Evolutionary conservation across 2,329 filamentous ascomycete genomes (phyloP), one percentile per base, ranked within the genome.

Genomic region (Clarireedia monteithiana): DNA sequence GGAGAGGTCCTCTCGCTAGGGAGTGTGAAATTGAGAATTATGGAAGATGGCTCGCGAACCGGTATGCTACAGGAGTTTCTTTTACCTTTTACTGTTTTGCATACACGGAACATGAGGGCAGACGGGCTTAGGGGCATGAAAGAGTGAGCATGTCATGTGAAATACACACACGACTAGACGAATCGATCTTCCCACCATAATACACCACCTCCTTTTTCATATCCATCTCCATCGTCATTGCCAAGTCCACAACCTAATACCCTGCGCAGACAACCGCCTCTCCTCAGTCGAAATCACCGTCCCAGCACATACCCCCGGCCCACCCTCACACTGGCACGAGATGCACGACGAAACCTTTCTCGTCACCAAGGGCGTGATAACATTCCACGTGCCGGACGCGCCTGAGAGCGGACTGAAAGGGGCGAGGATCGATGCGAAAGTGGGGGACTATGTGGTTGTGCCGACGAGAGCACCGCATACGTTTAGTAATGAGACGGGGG

Each of bases 381-480:
- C 36, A 17, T 48, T 53, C 15, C 3, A 20, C 1, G 44, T 53
- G 7, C 55, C 49, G n/a, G 36, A 27, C 47, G 1, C 44, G 26
- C 20, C 42, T 24, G 15, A 7, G 39, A 3, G 55, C 36, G 49
- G 36, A 24, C 24, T 48, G 10, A 5, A 47, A 2, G 55, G 24
- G 2, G 26, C 26, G 5, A 36, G 6, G 6, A 26, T 57, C 4
- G 49, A 57, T 27, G 44, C 55, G 4, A 38, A 26, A 2, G 55
- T 17, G 12, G 55, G 55, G 9, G 49, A 57, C 15, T 57, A 57
- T 26, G 50, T 53, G 1, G 55, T 53, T 23, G 49, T 57, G 9
- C 42, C 44, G 5, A 36, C 44, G 6, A 44, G 44, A 12, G 55
- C 54, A 4, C 48, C 42, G 24, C 48, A 56, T n/a, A 52, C 42